Conservation (phyloP, 306 rosid genomes). For the Dalbergia oliveri region DNA sequence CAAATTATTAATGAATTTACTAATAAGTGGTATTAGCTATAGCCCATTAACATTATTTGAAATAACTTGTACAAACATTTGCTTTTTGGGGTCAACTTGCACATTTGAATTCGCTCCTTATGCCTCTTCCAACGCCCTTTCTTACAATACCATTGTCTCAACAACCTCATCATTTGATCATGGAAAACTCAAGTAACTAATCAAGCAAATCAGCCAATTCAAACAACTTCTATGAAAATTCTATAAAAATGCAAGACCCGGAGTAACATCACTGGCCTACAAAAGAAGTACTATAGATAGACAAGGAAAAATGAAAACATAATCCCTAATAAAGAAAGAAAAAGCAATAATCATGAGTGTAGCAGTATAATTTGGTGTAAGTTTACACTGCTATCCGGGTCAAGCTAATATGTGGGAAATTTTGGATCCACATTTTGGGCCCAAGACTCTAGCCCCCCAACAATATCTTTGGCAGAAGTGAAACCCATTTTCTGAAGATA, state of each 20-base stretch:
- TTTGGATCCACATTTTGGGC: slow-evolving; percentile 75
- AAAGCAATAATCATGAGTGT: not conserved
- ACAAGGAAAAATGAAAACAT: not conserved
- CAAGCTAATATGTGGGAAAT: slow-evolving; percentile 61
- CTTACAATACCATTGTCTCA: too few species aligned
- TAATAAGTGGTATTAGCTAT: not conserved
- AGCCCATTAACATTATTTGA: too few species aligned
- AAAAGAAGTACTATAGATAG: not conserved
- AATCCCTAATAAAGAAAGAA: not conserved
- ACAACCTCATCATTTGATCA: not conserved
- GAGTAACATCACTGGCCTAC: not conserved
- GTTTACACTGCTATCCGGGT: too few species aligned
- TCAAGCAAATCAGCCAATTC: not conserved
- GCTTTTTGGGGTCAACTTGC: too few species aligned
- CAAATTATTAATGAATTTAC: not conserved
- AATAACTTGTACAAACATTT: too few species aligned
- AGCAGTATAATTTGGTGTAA: too few species aligned
- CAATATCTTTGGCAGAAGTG: slow-evolving; percentile 77
- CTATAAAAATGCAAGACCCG: not conserved
- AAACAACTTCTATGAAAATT: slow-evolving; percentile 9
- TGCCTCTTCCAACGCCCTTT: not conserved
- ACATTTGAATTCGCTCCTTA: not conserved
- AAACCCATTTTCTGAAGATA: slow-evolving; percentile 79
- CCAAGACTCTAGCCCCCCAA: slow-evolving; percentile 93
- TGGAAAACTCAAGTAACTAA: not conserved